phyloP scores from a whole-genome alignment of 2,329 filamentous ascomycete species.

The Cladosporium phlei region DNA sequence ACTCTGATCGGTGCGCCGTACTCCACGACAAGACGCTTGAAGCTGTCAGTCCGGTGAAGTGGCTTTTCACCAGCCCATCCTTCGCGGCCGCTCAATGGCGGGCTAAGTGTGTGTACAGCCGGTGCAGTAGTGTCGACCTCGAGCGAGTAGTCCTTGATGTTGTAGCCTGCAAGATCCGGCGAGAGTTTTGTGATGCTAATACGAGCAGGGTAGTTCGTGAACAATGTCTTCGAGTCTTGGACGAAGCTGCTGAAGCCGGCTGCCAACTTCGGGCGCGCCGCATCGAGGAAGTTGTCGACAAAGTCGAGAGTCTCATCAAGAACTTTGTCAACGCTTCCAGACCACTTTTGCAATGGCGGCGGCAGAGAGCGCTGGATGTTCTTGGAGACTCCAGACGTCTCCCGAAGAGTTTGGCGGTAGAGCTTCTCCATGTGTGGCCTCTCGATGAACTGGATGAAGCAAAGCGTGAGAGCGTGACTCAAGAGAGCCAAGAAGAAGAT shows the following conservation, averaged over 20 bases:
- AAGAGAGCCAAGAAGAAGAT: conserved; percentile 83
- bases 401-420: conserved; percentile 76
- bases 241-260: conserved; percentile 82
- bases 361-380: conserved; percentile 85
- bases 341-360: conserved; percentile 73
- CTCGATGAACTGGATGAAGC: conserved; percentile 89
- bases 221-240: conserved; percentile 78
- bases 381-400: conserved; percentile 86
- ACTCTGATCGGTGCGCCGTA: conserved; percentile 88
- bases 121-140: conserved; percentile 62
- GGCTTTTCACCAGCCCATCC: conserved; percentile 64
- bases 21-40: conserved; percentile 74
- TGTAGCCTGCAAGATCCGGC: conserved; percentile 72
- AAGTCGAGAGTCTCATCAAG: conserved; percentile 82
- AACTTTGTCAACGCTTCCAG: conserved; percentile 81
- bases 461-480: conserved; percentile 78
- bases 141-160: conserved; percentile 76
- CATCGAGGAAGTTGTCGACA: conserved; percentile 84
- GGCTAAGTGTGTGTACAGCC: conserved; percentile 15
- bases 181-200: conserved; percentile 76
- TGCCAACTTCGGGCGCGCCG: conserved; percentile 77
- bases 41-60: conserved; percentile 54
- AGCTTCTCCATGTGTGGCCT: conserved; percentile 98
- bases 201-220: conserved; percentile 83
- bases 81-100: conserved; percentile 55